Evolutionary conservation across 768 basidiomycete genomes (phyloP).

Genomic region (Galerina sulciceps): DNA sequence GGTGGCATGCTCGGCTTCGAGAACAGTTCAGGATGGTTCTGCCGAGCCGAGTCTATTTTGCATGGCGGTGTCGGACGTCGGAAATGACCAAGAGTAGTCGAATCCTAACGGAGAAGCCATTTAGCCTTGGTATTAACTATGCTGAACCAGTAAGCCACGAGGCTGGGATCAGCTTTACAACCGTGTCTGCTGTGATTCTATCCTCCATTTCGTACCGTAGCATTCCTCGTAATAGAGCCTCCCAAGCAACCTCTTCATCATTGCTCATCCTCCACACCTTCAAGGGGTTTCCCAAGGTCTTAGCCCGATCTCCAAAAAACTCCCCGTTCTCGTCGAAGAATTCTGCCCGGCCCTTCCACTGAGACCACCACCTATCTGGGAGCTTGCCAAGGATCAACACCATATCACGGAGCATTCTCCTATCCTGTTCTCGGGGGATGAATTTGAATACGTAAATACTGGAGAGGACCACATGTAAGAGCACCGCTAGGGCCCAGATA

Average conservation of each 20-base stretch:
- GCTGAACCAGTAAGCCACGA: background rate
- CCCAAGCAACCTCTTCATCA: background rate
- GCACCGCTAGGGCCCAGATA: conserved; percentile 16
- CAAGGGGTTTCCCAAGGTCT: background rate
- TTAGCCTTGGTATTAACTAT: no score
- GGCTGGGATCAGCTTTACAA: conserved; percentile 11
- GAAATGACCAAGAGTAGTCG: no score
- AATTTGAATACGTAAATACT: background rate
- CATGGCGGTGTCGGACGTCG: no score
- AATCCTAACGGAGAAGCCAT: no score
- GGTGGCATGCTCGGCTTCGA: no score
- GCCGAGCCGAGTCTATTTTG: no score
- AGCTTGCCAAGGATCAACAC: conserved; percentile 14
- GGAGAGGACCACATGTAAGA: conserved; percentile 13
- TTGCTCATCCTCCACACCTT: background rate
- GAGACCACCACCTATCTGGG: conserved; percentile 11
- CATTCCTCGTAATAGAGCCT: conserved; percentile 12
- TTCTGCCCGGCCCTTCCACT: conserved; percentile 6
- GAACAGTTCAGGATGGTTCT: no score
- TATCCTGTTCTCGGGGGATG: background rate
- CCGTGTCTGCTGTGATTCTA: conserved; percentile 12
- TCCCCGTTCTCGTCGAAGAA: conserved; percentile 15
- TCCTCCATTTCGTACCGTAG: conserved; percentile 13
- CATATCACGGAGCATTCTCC: conserved; percentile 13
- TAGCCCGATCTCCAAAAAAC: conserved; percentile 4